phyloP scores from a whole-genome alignment of 2,329 filamentous ascomycete species.

The Zalaria sp. region DNA sequence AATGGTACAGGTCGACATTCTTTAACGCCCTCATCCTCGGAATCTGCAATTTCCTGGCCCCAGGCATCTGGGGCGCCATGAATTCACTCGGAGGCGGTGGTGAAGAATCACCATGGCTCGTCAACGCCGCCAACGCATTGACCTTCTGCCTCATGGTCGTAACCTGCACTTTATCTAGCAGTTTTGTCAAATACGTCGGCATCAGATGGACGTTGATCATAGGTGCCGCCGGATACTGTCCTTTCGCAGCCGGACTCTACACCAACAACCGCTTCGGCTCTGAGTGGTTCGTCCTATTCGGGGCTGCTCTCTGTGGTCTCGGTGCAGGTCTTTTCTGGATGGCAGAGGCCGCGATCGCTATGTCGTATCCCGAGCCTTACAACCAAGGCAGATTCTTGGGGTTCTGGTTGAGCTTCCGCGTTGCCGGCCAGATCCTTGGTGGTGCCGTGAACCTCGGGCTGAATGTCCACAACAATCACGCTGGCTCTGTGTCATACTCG shows the following conservation, averaged over 20 bases:
- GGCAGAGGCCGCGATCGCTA: slow-evolving; percentile 58
- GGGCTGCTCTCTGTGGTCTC: slow-evolving; percentile 54
- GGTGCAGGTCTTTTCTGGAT: slow-evolving; percentile 64
- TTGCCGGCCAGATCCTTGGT: slow-evolving; percentile 54
- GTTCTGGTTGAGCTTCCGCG: slow-evolving; percentile 50
- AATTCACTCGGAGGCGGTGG: slow-evolving; percentile 60
- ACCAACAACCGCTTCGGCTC: slow-evolving; percentile 56
- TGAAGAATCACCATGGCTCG: slow-evolving; percentile 47
- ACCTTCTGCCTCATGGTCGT: slow-evolving; percentile 63
- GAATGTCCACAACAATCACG: slow-evolving; percentile 41
- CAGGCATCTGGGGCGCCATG: slow-evolving; percentile 57
- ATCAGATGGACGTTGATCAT: slow-evolving; percentile 59
- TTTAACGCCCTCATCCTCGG: slow-evolving; percentile 61
- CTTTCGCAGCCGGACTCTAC: slow-evolving; percentile 57
- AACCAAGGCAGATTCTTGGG: slow-evolving; percentile 52
- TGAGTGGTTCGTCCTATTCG: slow-evolving; percentile 55
- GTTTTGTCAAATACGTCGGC: slow-evolving; percentile 51
- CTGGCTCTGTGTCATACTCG: slow-evolving; percentile 53
- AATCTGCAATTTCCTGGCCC: slow-evolving; percentile 55
- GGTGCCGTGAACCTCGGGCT: slow-evolving; percentile 58
- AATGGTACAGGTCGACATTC: slow-evolving; percentile 53
- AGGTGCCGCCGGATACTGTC: slow-evolving; percentile 58
- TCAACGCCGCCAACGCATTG: slow-evolving; percentile 57
- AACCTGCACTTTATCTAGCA: slow-evolving; percentile 51
- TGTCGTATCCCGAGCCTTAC: slow-evolving; percentile 57